Evolutionary conservation across 306 rosid genomes (phyloP).

Genomic region (Carpinus fangiana): DNA sequence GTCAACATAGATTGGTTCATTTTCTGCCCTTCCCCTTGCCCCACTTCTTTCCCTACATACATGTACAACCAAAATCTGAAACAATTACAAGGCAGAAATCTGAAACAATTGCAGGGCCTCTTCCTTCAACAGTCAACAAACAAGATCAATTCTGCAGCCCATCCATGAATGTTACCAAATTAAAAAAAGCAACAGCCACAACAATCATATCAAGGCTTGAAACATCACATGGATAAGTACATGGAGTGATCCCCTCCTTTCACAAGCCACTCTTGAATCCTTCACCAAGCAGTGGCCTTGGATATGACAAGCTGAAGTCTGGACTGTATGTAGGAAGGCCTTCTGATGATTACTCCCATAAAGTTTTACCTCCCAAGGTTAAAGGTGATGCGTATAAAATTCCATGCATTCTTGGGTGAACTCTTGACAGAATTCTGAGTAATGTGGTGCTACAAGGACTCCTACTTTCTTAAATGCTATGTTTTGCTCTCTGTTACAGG

Average conservation of each 20-base stretch:
- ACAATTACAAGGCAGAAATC: not conserved
- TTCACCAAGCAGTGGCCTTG: conserved; percentile 18
- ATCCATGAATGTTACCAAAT: conserved; percentile 9
- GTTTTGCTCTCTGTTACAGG: conserved; percentile 27
- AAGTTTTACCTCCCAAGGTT: conserved; percentile 15
- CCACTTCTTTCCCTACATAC: not conserved
- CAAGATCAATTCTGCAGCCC: conserved; percentile 4
- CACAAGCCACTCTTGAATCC: conserved; percentile 11
- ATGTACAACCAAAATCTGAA: conserved; percentile 10
- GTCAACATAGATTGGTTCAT: not conserved
- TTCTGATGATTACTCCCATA: conserved; percentile 18
- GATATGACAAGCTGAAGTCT: conserved; percentile 17
- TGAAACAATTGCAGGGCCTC: not conserved
- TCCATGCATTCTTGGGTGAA: conserved; percentile 21
- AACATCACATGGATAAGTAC: conserved; percentile 29
- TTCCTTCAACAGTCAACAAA: conserved; percentile 13
- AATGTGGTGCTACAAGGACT: conserved; percentile 1
- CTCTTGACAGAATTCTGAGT: conserved; percentile 19
- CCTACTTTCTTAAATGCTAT: conserved; percentile 13
- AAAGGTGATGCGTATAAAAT: conserved; percentile 16
- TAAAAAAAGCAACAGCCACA: conserved; percentile 13
- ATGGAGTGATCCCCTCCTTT: conserved; percentile 25
- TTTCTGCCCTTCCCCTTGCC: not conserved
- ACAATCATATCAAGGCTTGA: conserved; percentile 13
- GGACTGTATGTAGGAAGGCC: conserved; percentile 20